These are phyloP conservation scores for Leptodermis oblonga DNA, from an alignment of 257 asterid species.

Conservation along the genomic window DNA sequence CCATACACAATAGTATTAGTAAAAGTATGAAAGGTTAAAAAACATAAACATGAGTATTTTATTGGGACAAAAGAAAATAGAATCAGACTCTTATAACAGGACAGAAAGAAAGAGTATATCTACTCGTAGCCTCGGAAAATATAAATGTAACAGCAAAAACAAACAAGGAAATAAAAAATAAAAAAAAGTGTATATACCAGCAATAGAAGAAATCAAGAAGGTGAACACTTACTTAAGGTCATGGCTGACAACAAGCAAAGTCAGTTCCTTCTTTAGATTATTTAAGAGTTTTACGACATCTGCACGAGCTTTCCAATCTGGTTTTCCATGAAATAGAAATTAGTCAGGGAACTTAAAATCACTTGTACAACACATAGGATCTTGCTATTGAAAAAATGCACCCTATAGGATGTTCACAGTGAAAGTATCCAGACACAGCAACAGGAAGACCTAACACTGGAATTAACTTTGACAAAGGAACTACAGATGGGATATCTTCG, in stretches of 20 bases:
- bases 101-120: background rate
- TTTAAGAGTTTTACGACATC: slow-evolving; percentile 80
- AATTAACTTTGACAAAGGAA: background rate
- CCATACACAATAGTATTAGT: too few relatives aligned
- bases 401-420: background rate
- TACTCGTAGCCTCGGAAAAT: background rate
- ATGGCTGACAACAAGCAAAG: slow-evolving; percentile 91
- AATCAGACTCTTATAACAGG: too few relatives aligned
- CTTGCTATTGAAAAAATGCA: background rate
- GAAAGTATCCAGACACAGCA: background rate
- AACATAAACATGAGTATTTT: too few relatives aligned
- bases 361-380: background rate
- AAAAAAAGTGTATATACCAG: background rate
- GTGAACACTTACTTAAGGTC: slow-evolving; percentile 68
- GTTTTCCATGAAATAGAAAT: slow-evolving; percentile 15
- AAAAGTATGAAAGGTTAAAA: too few relatives aligned
- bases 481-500: background rate
- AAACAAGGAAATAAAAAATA: too few relatives aligned
- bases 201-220: slow-evolving; percentile 12
- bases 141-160: background rate
- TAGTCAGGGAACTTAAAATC: slow-evolving; percentile 5
- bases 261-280: slow-evolving; percentile 70
- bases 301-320: slow-evolving; percentile 95
- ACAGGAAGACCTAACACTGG: background rate
- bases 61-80: too few relatives aligned